Evolutionary conservation across 2,329 filamentous ascomycete species (phyloP).

Genomic region (Beauveria pseudobassiana): DNA sequence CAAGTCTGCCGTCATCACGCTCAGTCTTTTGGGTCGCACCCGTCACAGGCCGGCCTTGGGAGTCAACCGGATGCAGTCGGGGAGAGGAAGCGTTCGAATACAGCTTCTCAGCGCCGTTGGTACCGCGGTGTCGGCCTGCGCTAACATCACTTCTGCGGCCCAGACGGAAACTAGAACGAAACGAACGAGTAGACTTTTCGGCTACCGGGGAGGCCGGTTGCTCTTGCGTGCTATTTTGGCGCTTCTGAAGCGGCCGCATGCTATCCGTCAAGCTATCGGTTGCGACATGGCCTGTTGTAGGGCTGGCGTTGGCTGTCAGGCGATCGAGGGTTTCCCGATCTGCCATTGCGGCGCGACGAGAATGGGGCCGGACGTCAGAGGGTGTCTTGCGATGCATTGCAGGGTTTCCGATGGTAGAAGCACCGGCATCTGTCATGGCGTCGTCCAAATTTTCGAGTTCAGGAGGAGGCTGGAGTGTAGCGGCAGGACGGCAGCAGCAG

Average conservation of each 20-base stretch:
- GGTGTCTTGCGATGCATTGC: conserved; percentile 18
- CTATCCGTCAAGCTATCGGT: conserved; percentile 66
- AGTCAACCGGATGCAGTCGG: conserved; percentile 45
- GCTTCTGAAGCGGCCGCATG: conserved; percentile 60
- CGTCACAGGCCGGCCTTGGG: conserved; percentile 15
- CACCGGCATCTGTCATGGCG: conserved; percentile 35
- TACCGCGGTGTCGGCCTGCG: conserved; percentile 45
- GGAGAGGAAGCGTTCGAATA: conserved; percentile 74
- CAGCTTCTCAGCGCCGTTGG: conserved; percentile 71
- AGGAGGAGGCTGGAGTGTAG: conserved; percentile 29
- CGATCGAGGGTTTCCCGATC: conserved; percentile 65
- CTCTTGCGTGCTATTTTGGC: conserved; percentile 26
- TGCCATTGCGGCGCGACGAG: conserved; percentile 73
- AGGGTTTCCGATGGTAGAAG: conserved; percentile 34
- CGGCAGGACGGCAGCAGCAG: conserved; percentile 42
- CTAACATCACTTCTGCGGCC: conserved; percentile 46
- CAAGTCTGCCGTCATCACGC: conserved; percentile 17
- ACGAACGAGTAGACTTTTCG: conserved; percentile 66
- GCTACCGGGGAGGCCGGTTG: conserved; percentile 42
- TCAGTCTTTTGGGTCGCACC: conserved; percentile 21
- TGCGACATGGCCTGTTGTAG: conserved; percentile 51
- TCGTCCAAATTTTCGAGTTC: conserved; percentile 27
- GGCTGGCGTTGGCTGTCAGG: conserved; percentile 66
- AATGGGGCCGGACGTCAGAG: conserved; percentile 50
- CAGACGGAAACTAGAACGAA: conserved; percentile 67